A percentile compares a stretch with the other conserved stretches of the same genome.
phyloP scores from a whole-genome alignment of 2,329 filamentous ascomycete genomes.

The Aspergillus ochraceoroseus region DNA sequence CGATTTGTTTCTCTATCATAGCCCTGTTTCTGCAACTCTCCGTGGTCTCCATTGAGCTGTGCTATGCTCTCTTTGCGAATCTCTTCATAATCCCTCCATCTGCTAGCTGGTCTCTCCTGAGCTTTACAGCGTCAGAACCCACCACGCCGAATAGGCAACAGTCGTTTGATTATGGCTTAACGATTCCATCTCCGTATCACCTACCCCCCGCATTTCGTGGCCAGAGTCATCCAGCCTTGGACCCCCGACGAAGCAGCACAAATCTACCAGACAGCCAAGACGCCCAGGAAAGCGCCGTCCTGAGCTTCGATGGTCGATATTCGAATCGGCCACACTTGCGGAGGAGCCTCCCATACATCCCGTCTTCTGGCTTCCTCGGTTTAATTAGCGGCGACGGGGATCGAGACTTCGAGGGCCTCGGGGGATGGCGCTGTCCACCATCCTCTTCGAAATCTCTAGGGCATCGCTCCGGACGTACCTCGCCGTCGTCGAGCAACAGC shows the following conservation, averaged over 20 bases:
- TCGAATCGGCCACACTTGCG: constrained; percentile 18
- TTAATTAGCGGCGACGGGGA: constrained; percentile 33
- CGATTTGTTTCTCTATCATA: constrained; percentile 58
- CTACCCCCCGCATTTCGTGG: constrained; percentile 1
- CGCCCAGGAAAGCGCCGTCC: constrained; percentile 1
- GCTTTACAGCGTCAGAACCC: constrained; percentile 30
- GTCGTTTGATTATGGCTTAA: constrained; percentile 23
- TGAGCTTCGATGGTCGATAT: constrained; percentile 9
- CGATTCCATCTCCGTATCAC: not conserved
- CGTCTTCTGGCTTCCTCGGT: constrained; percentile 21
- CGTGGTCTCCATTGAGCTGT: constrained; percentile 61
- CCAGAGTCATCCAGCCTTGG: constrained; percentile 7
- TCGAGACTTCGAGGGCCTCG: constrained; percentile 45
- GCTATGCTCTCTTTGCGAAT: constrained; percentile 54
- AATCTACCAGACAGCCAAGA: constrained; percentile 4
- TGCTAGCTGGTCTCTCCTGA: constrained; percentile 26
- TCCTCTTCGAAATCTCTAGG: constrained; percentile 21
- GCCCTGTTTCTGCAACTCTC: constrained; percentile 58
- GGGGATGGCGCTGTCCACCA: constrained; percentile 36
- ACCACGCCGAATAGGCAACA: constrained; percentile 25
- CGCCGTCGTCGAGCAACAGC: constrained; percentile 26
- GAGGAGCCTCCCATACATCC: constrained; percentile 15
- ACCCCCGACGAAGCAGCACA: constrained; percentile 11
- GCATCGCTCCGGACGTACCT: constrained; percentile 21
- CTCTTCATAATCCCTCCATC: constrained; percentile 44